Base-by-base conservation (phyloP, 2,329 filamentous ascomycete species). In the Sporothrix schenckii region DNA sequence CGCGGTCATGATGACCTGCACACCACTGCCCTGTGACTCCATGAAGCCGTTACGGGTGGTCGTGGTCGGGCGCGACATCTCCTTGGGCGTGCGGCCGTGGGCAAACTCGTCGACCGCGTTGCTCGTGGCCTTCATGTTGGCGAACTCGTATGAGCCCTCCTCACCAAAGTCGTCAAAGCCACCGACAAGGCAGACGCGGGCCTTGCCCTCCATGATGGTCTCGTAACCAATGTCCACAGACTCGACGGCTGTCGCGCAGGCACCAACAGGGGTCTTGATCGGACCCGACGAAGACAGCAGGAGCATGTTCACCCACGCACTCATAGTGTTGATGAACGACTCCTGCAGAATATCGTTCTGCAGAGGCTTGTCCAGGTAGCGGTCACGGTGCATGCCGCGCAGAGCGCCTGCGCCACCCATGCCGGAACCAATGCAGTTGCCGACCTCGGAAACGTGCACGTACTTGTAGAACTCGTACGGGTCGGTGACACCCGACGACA, bases 401-500 rank as follows among this genome's bases (percentile, higher is more conserved):
- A 99, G 87, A 76, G 95, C 95, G 76, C 88, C 89, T 72, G 93
- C 91, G 83, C 95, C 96, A 87, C 95, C 95, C 85, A 99, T 97
- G 86, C 96, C 95, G 44, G 96, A 99, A 81, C 95, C 95, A 75
- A 99, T 90, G 79, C 94, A 98, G 87, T 99, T 99, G 80, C 95
- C 95, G 67, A 99, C 92, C 79, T 99, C 92, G 9, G 95, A 98
- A 72, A 99, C 89, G 81, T 99, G 95, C 73, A 99, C 94, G 77
- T 99, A 99, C 85, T 98, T 94, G 88, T 99, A 99, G 84, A 99
- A 98, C 83, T 99, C 95, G 79, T 98, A 99, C 24, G 95, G 96
- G 79, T 99, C 96, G 34, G 95, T 98, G 80, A 99, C 94, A 89
- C 95, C 95, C 73, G 92, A 91, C 41, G 93, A 91, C 67, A 99